phyloP scores from a whole-genome alignment of 805 yeast species.

The Saccharomyces jurei region DNA sequence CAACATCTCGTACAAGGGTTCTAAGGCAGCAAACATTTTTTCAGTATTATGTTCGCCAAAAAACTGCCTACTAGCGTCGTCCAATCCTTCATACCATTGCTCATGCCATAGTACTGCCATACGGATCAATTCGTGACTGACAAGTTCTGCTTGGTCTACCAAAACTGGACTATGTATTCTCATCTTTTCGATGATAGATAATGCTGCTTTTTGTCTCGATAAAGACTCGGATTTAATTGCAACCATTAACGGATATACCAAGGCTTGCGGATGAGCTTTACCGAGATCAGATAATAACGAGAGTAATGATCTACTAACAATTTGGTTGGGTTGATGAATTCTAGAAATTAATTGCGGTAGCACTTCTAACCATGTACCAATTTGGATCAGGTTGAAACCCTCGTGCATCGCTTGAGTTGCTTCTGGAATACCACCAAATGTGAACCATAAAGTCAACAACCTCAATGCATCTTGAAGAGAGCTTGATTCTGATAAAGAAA shows the following conservation, averaged over 20 bases:
- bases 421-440: constrained; percentile 87
- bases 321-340: constrained; percentile 88
- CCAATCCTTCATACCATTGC: constrained; percentile 95
- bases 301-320: constrained; percentile 71
- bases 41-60: constrained; percentile 93
- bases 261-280: constrained; percentile 92
- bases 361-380: constrained; percentile 93
- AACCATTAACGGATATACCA: constrained; percentile 90
- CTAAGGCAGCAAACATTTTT: constrained; percentile 85
- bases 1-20: constrained; percentile 79
- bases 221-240: constrained; percentile 91
- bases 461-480: constrained; percentile 91
- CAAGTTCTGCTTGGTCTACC: constrained; percentile 88
- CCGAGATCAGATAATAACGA: constrained; percentile 82
- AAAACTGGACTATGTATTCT: constrained; percentile 73
- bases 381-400: constrained; percentile 80
- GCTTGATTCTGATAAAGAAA: constrained; percentile 75
- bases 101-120: constrained; percentile 97
- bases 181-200: constrained; percentile 86
- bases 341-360: constrained; percentile 93
- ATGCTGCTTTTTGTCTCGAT: constrained; percentile 84
- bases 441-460: constrained; percentile 87
- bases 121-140: constrained; percentile 86
- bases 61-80: constrained; percentile 88
- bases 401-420: constrained; percentile 86